phyloP scores from a whole-genome alignment of 257 asterid species.

The Solanum pimpinellifolium region DNA sequence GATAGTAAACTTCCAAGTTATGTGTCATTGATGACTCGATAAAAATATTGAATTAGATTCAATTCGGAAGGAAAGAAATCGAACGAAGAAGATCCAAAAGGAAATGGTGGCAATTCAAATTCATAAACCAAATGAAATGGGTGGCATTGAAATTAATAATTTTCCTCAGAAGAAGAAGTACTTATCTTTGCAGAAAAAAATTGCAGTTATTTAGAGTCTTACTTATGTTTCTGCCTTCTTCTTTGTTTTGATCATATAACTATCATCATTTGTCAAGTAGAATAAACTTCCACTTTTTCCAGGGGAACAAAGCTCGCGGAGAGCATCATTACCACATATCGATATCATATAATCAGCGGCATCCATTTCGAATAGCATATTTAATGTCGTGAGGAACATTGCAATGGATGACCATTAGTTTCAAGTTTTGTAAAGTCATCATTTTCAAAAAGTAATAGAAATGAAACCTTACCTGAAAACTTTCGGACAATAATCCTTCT shows the following conservation, averaged over 20 bases:
- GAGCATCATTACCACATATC: neutral
- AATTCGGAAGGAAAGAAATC: too few relatives aligned
- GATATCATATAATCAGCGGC: neutral
- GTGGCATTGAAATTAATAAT: too few relatives aligned
- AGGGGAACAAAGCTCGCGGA: neutral
- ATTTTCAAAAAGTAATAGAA: neutral
- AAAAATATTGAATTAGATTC: too few relatives aligned
- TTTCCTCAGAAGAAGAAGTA: neutral
- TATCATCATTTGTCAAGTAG: neutral
- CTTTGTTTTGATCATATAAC: neutral
- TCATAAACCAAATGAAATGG: too few relatives aligned
- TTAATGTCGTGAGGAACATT: neutral
- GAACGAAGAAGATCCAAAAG: too few relatives aligned
- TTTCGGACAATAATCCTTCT: neutral
- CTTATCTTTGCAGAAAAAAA: neutral
- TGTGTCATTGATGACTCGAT: too few relatives aligned
- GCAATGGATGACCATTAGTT: neutral
- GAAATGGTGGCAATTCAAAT: too few relatives aligned
- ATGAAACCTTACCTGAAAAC: neutral
- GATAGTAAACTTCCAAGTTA: too few relatives aligned
- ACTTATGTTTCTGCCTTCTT: neutral
- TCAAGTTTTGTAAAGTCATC: neutral
- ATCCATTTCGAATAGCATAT: neutral
- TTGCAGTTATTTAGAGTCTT: neutral
- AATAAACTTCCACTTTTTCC: conserved; percentile 2